Evolutionary conservation across 1,284 basidiomycete genomes (phyloP).

Genomic region (Malassezia japonica): DNA sequence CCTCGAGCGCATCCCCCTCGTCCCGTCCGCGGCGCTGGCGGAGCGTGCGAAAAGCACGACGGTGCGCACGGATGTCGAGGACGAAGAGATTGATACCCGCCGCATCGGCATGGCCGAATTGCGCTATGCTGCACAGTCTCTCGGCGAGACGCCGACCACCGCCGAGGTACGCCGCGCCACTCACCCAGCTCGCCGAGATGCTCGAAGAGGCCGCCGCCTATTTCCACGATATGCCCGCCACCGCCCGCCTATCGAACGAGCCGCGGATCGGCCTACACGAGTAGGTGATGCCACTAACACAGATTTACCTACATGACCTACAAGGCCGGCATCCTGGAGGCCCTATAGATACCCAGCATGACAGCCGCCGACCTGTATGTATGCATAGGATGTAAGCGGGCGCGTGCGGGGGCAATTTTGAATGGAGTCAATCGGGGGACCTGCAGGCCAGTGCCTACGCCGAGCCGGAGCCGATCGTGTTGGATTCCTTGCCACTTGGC

Average conservation of each 20-base stretch:
- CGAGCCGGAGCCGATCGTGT: no score
- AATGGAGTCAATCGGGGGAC: no score
- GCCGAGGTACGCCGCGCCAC: background rate
- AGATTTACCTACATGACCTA: slow-evolving; percentile 4
- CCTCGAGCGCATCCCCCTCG: slow-evolving; percentile 10
- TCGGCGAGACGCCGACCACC: slow-evolving; percentile 1
- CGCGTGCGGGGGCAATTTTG: background rate
- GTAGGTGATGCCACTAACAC: slow-evolving; percentile 1
- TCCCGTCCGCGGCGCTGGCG: background rate
- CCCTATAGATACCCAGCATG: no score
- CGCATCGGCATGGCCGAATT: slow-evolving; percentile 11
- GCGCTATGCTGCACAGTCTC: slow-evolving; percentile 2
- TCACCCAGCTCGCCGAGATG: slow-evolving; percentile 9
- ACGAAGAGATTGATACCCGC: slow-evolving; percentile 1
- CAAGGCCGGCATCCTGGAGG: background rate
- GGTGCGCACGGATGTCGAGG: background rate
- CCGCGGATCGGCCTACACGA: slow-evolving; percentile 13
- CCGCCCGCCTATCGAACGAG: background rate
- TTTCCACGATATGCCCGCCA: no score
- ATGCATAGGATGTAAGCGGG: background rate
- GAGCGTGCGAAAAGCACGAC: background rate
- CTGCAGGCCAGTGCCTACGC: no score
- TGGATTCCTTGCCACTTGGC: background rate
- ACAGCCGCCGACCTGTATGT: background rate
- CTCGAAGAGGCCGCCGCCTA: slow-evolving; percentile 8